Conservation (phyloP, 2,329 filamentous ascomycete species). For the Colletotrichum sp. region DNA sequence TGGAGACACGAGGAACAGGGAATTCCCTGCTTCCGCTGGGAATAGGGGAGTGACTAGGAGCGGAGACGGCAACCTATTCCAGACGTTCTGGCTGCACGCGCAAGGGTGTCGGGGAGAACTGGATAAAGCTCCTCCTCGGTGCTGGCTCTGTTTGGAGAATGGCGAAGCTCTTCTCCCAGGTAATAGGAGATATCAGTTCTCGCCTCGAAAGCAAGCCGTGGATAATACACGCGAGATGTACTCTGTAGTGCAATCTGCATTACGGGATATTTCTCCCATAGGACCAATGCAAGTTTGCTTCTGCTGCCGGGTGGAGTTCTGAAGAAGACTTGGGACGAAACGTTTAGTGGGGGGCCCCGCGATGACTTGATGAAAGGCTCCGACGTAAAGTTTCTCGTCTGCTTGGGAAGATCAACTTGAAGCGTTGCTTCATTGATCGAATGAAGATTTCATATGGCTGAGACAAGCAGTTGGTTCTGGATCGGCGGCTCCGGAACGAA, state of each 20-base stretch:
- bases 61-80: slow-evolving; percentile 16
- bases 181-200: not conserved
- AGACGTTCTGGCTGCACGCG: slow-evolving; percentile 11
- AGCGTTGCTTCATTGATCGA: not conserved
- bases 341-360: not conserved
- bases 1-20: not conserved
- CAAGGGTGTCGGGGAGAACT: not conserved
- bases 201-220: not conserved
- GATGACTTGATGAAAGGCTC: not conserved
- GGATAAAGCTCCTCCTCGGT: not conserved
- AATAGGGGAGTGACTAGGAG: slow-evolving; percentile 9
- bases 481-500: not conserved
- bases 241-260: not conserved
- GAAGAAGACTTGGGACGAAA: slow-evolving; percentile 1
- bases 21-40: not conserved
- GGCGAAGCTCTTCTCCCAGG: not conserved
- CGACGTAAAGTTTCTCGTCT: not conserved
- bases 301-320: not conserved
- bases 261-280: not conserved
- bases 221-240: not conserved
- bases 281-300: not conserved
- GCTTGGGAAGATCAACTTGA: not conserved
- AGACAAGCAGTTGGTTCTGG: not conserved
- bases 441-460: not conserved
- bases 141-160: not conserved